Base-by-base conservation (phyloP, 2,329 filamentous ascomycete species). In the Penicillium sp. region DNA sequence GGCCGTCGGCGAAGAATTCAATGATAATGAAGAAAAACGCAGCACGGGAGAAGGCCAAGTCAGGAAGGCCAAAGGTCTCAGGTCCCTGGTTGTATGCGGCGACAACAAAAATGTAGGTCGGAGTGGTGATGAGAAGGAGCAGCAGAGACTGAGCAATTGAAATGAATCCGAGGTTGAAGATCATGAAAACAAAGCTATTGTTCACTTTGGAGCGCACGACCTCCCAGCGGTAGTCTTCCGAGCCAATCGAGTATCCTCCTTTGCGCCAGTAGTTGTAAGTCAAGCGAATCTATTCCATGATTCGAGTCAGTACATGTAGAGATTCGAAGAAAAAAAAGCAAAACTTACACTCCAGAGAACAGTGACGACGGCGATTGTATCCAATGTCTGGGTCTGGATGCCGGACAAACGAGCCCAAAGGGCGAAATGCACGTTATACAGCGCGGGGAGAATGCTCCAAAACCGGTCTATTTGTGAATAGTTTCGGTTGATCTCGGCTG, bases 211-310 rank as follows among this genome's bases (percentile, higher is more conserved):
- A 78, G 69, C 87, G 87, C 50, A 97, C 78, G 53, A 92, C 85
- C 55, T 82, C 81, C 93, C 94, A 99, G 76, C 94, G 85, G 74
- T 99, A 99, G 74, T 99, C 94, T 75, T 99, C 93, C 16, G 89
- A 92, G 37, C 94, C 93, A 61, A 92, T 81, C 16, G 82, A 79
- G 73, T 99, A 99, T 24, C 94, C 94, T 38, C 94, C 94, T 73
- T 90, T 96, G 56, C 94, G 88, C 87, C 89, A 96, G 78, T 97
- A 99, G 76, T 99, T 99, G 80, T 85, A 97, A 3, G 93, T 97
- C 74, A 99, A 79, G 11, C 94, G 89, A 56, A 78, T 72, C 89
- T 92, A 63, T 45, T 70, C 67, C 50, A 57, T 40, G 22, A 48
- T 50, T 50, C 34, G 11, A 40, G 11, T 37, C 26, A 43, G 46